Percentiles rank a stretch among this genome's conserved stretches.
These are phyloP conservation scores for Fusarium newnesense DNA, from an alignment of 2,329 filamentous ascomycete species.

Conservation along the genomic window DNA sequence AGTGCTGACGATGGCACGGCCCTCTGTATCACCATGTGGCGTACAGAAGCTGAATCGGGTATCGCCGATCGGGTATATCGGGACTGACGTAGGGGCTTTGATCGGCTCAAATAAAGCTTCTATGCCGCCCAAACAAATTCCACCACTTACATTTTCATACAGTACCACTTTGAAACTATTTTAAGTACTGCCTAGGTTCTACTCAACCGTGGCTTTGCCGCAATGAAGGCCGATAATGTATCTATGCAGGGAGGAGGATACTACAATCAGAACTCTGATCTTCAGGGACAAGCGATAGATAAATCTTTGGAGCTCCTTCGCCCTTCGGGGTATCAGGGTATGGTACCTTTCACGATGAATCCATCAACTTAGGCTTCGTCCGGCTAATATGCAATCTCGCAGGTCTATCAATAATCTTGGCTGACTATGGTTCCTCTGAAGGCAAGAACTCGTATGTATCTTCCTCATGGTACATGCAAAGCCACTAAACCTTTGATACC, in stretches of 20 bases:
- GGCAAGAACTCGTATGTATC: not conserved
- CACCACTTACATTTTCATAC: rapidly evolving
- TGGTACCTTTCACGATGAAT: rapidly evolving
- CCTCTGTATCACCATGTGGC: not conserved
- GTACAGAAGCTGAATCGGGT: not conserved
- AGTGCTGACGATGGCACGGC: not conserved
- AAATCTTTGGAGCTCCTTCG: not conserved
- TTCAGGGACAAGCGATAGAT: not conserved
- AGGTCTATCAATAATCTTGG: not conserved
- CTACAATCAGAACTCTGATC: not conserved
- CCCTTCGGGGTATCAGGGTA: rapidly evolving
- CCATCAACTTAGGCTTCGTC: rapidly evolving
- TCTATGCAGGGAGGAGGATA: not conserved
- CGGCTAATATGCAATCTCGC: not conserved
- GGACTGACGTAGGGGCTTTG: not conserved
- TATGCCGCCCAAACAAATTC: rapidly evolving
- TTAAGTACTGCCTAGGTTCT: rapidly evolving
- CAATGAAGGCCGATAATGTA: not conserved
- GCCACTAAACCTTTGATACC: rapidly evolving
- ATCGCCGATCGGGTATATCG: not conserved
- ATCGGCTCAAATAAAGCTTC: not conserved
- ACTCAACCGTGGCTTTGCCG: rapidly evolving
- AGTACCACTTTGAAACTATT: rapidly evolving
- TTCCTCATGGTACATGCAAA: rapidly evolving
- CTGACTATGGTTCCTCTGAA: not conserved